Percentiles rank a stretch among this genome's conserved stretches.
These are phyloP conservation scores for Cruciata laevipes DNA, from an alignment of 257 asterid species.

Conservation along the genomic window DNA sequence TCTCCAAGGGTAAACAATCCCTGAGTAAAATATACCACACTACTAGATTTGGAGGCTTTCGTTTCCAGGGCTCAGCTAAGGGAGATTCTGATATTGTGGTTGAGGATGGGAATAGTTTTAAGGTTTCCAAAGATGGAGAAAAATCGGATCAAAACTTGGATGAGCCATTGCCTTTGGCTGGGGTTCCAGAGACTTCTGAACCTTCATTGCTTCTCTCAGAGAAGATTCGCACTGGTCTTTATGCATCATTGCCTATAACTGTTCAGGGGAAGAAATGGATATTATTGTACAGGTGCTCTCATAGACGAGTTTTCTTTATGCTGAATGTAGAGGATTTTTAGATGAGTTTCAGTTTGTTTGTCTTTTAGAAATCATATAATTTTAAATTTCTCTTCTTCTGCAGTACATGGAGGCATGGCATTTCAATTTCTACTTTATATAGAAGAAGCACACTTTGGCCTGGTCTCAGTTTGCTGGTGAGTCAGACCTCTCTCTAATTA, in stretches of 20 bases:
- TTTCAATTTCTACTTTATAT: constrained; percentile 81
- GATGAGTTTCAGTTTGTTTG: neutral
- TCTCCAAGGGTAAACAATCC: constrained; percentile 70
- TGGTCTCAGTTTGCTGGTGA: constrained; percentile 86
- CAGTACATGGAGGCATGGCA: constrained; percentile 98
- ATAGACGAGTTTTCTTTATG: constrained; percentile 10
- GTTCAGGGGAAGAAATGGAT: constrained; percentile 87
- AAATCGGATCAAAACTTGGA: constrained; percentile 39
- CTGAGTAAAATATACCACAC: constrained; percentile 60
- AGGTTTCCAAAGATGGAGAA: constrained; percentile 33
- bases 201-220: constrained; percentile 83
- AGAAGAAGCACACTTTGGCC: constrained; percentile 93
- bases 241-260: constrained; percentile 63
- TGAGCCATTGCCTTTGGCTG: constrained; percentile 23
- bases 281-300: constrained; percentile 64
- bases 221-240: constrained; percentile 53
- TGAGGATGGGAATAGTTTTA: constrained; percentile 33
- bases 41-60: constrained; percentile 58
- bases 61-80: constrained; percentile 42
- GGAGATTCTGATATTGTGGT: constrained; percentile 37
- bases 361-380: neutral
- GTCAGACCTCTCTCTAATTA: neutral
- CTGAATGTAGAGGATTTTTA: constrained; percentile 7
- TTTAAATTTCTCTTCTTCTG: constrained; percentile 11
- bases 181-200: constrained; percentile 75